These are phyloP conservation scores for Protomyces inundatus DNA, from an alignment of 1,139 yeast species.

Conservation along the genomic window DNA sequence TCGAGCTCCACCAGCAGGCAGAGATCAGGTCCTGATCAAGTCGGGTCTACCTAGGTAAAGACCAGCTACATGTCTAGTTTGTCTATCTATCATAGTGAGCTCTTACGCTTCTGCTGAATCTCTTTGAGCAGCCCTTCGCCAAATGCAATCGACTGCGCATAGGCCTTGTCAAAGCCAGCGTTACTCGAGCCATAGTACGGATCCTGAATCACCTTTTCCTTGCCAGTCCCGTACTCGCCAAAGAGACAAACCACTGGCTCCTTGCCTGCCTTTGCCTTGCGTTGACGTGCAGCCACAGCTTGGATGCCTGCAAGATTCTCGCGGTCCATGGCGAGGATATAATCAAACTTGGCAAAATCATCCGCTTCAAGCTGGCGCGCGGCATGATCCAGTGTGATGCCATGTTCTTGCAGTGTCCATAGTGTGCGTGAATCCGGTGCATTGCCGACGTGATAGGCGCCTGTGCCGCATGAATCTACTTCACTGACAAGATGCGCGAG, in stretches of 20 bases:
- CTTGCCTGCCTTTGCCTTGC: neutral
- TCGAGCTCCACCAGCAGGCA: no score
- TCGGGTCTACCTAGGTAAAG: no score
- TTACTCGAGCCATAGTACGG: constrained; percentile 26
- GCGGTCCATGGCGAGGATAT: constrained; percentile 27
- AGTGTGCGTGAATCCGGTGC: constrained; percentile 16
- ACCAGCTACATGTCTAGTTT: neutral
- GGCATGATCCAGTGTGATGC: neutral
- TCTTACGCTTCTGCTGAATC: neutral
- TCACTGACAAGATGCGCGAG: neutral
- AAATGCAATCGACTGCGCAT: constrained; percentile 3
- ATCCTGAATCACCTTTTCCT: constrained; percentile 14
- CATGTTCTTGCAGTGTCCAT: constrained; percentile 1
- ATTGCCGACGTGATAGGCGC: constrained; percentile 13
- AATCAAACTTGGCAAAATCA: constrained; percentile 25
- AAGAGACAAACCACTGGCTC: constrained; percentile 9
- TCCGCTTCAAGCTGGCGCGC: constrained; percentile 16
- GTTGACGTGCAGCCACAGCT: neutral
- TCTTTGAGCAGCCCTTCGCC: constrained; percentile 2
- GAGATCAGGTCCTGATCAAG: no score
- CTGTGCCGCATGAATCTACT: constrained; percentile 21
- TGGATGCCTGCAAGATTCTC: constrained; percentile 18
- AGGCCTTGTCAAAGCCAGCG: constrained; percentile 17
- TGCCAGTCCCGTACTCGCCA: constrained; percentile 17
- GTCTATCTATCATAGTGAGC: neutral